These are phyloP conservation scores for Dothidotthia symphoricarpi DNA, from an alignment of 2,329 filamentous ascomycete genomes.

Conservation along the genomic window DNA sequence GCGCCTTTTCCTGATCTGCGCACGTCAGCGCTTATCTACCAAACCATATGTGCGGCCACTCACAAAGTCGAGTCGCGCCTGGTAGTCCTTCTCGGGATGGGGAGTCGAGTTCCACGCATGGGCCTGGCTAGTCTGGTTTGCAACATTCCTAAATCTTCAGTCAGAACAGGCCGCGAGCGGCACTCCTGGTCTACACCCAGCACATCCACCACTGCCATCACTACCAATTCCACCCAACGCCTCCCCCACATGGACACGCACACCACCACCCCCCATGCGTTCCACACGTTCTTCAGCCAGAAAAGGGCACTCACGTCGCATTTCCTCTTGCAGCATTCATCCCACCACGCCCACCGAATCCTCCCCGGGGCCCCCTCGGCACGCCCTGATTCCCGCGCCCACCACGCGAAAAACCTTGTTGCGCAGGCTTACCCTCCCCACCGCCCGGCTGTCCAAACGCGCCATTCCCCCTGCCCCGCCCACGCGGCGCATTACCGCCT, in stretches of 20 bases:
- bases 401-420: no score
- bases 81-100: slow-evolving; percentile 23
- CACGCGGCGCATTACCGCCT: slow-evolving; percentile 10
- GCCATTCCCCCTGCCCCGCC: slow-evolving; percentile 18
- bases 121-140: slow-evolving; percentile 4
- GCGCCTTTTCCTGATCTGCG: slow-evolving; percentile 18
- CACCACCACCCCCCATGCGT: no score
- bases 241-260: no score
- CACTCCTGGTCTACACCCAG: slow-evolving; percentile 3
- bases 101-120: slow-evolving; percentile 21
- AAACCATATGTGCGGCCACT: no score
- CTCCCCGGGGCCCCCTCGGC: background rate
- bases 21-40: slow-evolving; percentile 11
- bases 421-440: no score
- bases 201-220: no score
- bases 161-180: slow-evolving; percentile 26
- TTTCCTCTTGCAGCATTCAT: no score
- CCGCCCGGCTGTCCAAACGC: slow-evolving; percentile 5
- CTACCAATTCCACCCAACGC: no score
- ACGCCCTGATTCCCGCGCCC: background rate
- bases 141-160: slow-evolving; percentile 9
- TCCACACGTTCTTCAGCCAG: no score
- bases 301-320: no score
- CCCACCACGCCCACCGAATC: no score
- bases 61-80: slow-evolving; percentile 27